Evolutionary conservation across 2,329 filamentous ascomycete genomes (phyloP), one percentile per base, ranked within the genome.

Genomic region (Neonectria ditissima): DNA sequence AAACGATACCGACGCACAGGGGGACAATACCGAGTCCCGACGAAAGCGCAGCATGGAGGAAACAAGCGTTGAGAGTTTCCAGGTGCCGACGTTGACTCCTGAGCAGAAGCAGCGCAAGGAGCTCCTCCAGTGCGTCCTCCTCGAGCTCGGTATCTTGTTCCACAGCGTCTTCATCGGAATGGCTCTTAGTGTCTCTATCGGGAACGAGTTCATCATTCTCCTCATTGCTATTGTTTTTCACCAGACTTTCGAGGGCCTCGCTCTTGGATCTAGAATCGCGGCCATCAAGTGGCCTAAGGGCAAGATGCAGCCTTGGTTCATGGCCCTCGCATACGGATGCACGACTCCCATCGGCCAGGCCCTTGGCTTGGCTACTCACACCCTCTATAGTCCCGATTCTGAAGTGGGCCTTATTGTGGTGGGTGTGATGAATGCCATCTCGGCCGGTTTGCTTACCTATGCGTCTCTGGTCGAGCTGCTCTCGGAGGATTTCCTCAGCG

Each of bases 171-270:
- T 95, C 74, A 94, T 95, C 69, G 92, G 92, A 65, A 94, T 94
- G 91, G 91, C 92, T 4, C 84, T 95, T 44, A 92, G 90, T 32
- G 92, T 95, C 8, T 89, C 92, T 3, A 91, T 91, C 1, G 92
- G 92, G 1, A 89, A 89, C 9, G 87, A 90, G 5, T 95, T 95
- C 72, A 84, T 92, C 57, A 89, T 94, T n/a, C 88, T 95, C 62
- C 84, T 94, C 1, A 84, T 94, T 50, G 92, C 92, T 54, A 93
- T 95, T 70, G 86, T 87, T 55, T 94, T 94, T 77, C 92, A 95
- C 73, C 91, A 86, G 72, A 80, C 79, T 1, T 83, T 83, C 65
- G 81, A 78, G 77, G 89, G 89, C 26, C 83, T 91, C 22, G 89
- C 88, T 13, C 82, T 91, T 3, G 89, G 89, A 22, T 86, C 86